phyloP scores from a whole-genome alignment of 1,284 basidiomycete genomes.

The Cutaneotrichosporon daszewskae region DNA sequence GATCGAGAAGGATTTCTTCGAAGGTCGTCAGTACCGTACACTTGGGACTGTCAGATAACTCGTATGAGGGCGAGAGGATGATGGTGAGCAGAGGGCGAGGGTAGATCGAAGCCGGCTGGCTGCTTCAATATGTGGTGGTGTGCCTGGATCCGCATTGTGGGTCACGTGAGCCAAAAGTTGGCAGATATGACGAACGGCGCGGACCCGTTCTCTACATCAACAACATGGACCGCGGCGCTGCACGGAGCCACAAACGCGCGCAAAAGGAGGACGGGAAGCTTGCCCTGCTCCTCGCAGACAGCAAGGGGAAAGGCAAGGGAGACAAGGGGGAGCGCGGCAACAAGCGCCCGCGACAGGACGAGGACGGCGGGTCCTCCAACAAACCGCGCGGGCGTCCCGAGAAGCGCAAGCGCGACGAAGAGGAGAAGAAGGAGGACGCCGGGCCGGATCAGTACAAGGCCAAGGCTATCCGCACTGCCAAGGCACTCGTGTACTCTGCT shows the following conservation, averaged over 20 bases:
- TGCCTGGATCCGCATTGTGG: too few species aligned
- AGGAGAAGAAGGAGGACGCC: slow-evolving; percentile 5
- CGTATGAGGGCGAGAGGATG: too few species aligned
- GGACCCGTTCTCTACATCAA: too few species aligned
- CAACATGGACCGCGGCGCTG: slow-evolving; percentile 45
- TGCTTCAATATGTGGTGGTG: too few species aligned
- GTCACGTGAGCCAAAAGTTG: too few species aligned
- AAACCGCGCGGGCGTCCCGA: neutral
- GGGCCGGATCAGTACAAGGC: slow-evolving; percentile 35
- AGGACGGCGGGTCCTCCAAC: too few species aligned
- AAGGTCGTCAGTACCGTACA: too few species aligned
- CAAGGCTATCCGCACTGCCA: slow-evolving; percentile 37
- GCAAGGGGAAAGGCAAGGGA: slow-evolving; percentile 4
- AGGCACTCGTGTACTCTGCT: slow-evolving; percentile 33
- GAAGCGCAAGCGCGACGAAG: slow-evolving; percentile 1
- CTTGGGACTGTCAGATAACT: too few species aligned
- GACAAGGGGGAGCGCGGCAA: neutral
- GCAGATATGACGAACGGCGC: too few species aligned
- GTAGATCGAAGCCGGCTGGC: too few species aligned
- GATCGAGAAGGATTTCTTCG: too few species aligned
- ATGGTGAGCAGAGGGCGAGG: too few species aligned
- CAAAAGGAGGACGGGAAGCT: slow-evolving; percentile 4
- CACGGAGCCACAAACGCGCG: slow-evolving; percentile 33
- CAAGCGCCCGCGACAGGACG: neutral
- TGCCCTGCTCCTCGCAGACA: neutral